phyloP scores from a whole-genome alignment of 129 eudicot species.

The carrot (Daucus carota) region DH1_v3.0 NC_030381.2:7273501-7274000 shows the following conservation, averaged over 20 bases:
- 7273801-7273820: slow-evolving; percentile 49
- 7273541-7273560: slow-evolving; percentile 61
- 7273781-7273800: slow-evolving; percentile 54
- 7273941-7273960: neutral
- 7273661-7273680: neutral
- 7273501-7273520: slow-evolving; percentile 70
- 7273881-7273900: too few species aligned
- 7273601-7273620: slow-evolving; percentile 62
- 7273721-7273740: neutral
- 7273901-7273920: neutral
- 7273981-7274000: neutral
- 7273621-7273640: neutral
- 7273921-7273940: neutral
- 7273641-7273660: neutral
- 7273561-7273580: slow-evolving; percentile 61
- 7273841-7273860: slow-evolving; percentile 4
- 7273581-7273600: slow-evolving; percentile 68
- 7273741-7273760: slow-evolving; percentile 50
- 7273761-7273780: slow-evolving; percentile 38
- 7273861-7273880: too few species aligned
- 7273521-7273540: slow-evolving; percentile 58
- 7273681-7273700: neutral
- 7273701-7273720: neutral
- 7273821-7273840: slow-evolving; percentile 76
- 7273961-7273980: neutral